phyloP scores from a whole-genome alignment of 805 yeast species.

The Ogataea trehalophila region DNA sequence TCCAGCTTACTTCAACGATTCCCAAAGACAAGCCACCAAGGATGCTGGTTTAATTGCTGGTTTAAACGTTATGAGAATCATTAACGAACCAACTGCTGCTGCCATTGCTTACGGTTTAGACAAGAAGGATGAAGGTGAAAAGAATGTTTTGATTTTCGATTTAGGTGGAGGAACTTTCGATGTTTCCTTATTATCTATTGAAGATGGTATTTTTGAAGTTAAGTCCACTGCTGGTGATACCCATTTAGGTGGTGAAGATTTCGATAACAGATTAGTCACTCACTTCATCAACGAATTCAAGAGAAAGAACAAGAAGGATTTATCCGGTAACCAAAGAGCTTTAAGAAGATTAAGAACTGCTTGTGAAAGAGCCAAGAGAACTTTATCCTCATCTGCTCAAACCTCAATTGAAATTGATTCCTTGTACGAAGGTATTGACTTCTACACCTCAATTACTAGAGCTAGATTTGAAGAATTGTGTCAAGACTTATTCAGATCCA shows the following conservation, averaged over 20 bases:
- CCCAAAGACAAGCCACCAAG: slow-evolving; percentile 91
- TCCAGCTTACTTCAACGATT: slow-evolving; percentile 87
- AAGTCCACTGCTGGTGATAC: slow-evolving; percentile 97
- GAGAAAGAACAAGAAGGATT: slow-evolving; percentile 96
- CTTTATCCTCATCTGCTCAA: slow-evolving; percentile 69
- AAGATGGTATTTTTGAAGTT: slow-evolving; percentile 96
- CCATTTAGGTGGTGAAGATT: slow-evolving; percentile 87
- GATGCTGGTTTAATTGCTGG: slow-evolving; percentile 98
- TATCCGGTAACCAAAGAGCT: slow-evolving; percentile 68
- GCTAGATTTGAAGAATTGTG: slow-evolving; percentile 97
- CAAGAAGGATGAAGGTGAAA: slow-evolving; percentile 44
- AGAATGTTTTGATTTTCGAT: slow-evolving; percentile 85
- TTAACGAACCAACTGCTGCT: slow-evolving; percentile 90
- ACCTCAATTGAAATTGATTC: slow-evolving; percentile 95
- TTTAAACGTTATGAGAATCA: slow-evolving; percentile 82
- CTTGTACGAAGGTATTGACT: slow-evolving; percentile 90
- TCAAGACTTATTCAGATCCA: slow-evolving; percentile 90
- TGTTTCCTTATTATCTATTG: slow-evolving; percentile 93
- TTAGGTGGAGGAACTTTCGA: slow-evolving; percentile 99
- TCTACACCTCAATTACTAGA: slow-evolving; percentile 94
- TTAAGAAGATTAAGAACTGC: no score
- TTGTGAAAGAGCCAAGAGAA: no score
- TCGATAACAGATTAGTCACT: slow-evolving; percentile 76
- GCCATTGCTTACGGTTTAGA: slow-evolving; percentile 95
- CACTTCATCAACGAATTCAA: slow-evolving; percentile 94